Evolutionary conservation across 202 grass and related monocot species (phyloP).

Genomic region (Thinopyrum obtusiflorum): DNA sequence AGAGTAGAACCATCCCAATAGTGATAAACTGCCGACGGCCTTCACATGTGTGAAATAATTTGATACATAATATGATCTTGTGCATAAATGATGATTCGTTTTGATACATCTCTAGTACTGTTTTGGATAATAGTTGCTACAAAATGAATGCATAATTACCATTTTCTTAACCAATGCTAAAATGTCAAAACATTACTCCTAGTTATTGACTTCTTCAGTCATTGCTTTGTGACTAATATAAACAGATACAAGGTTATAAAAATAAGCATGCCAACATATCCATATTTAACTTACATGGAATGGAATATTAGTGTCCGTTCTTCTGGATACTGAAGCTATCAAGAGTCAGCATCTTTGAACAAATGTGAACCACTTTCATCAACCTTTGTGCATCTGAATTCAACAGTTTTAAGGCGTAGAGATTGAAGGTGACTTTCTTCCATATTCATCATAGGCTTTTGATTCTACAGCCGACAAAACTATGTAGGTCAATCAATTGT

Average conservation of each 20-base stretch:
- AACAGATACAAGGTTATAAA: neutral
- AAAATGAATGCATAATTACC: neutral
- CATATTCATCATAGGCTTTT: neutral
- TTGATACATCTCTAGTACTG: too few relatives aligned
- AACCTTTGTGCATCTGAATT: neutral
- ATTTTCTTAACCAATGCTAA: neutral
- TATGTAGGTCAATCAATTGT: neutral
- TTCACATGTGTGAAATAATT: too few relatives aligned
- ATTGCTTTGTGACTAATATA: neutral
- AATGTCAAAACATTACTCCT: neutral
- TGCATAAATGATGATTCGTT: too few relatives aligned
- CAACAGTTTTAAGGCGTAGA: neutral
- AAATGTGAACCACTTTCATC: neutral
- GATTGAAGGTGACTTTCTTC: neutral
- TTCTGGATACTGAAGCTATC: neutral
- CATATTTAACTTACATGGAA: neutral
- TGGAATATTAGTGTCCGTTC: neutral
- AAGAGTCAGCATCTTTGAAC: neutral
- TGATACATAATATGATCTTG: too few relatives aligned
- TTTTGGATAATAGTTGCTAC: neutral
- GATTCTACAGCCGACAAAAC: neutral
- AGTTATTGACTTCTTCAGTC: neutral
- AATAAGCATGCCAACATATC: neutral
- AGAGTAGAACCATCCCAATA: too few relatives aligned
- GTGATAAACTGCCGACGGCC: too few relatives aligned